phyloP scores from a whole-genome alignment of 108 stramenopile genomes.

The Parmales sp. region DNA sequence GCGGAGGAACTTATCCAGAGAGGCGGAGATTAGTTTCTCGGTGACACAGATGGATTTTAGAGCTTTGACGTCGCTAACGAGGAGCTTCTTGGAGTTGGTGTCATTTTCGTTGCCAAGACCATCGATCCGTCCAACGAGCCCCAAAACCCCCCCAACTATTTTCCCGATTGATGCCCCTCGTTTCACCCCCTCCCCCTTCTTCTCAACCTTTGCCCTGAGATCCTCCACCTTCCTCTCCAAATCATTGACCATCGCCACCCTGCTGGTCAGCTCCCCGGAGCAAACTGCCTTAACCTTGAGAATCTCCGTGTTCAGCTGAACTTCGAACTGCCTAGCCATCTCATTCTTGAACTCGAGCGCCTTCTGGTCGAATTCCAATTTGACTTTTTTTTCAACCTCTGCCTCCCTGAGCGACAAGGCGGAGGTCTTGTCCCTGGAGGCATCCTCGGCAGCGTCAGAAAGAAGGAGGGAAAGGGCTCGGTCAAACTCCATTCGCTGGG shows the following conservation, averaged over 20 bases:
- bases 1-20: conserved; percentile 37
- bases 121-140: conserved; percentile 41
- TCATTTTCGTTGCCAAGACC: conserved; percentile 43
- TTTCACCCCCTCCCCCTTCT: not conserved
- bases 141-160: conserved; percentile 17
- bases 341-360: conserved; percentile 25
- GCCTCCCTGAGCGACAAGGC: conserved; percentile 45
- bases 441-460: not conserved
- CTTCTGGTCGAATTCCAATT: conserved; percentile 28
- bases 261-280: not conserved
- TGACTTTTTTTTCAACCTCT: conserved; percentile 35
- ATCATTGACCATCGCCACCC: not conserved
- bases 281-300: not conserved
- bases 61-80: conserved; percentile 47
- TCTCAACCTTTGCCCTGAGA: not conserved
- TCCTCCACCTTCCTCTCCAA: not conserved
- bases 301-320: conserved; percentile 32
- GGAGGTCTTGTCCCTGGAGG: conserved; percentile 45
- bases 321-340: conserved; percentile 44
- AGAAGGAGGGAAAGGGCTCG: not conserved
- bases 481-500: conserved; percentile 64
- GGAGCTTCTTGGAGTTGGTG: conserved; percentile 35
- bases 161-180: too few relatives aligned
- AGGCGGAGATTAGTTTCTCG: conserved; percentile 49
- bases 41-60: too few relatives aligned